Evolutionary conservation across 2,329 filamentous ascomycete genomes (phyloP).

Genomic region (Sclerotinia subarctica): DNA sequence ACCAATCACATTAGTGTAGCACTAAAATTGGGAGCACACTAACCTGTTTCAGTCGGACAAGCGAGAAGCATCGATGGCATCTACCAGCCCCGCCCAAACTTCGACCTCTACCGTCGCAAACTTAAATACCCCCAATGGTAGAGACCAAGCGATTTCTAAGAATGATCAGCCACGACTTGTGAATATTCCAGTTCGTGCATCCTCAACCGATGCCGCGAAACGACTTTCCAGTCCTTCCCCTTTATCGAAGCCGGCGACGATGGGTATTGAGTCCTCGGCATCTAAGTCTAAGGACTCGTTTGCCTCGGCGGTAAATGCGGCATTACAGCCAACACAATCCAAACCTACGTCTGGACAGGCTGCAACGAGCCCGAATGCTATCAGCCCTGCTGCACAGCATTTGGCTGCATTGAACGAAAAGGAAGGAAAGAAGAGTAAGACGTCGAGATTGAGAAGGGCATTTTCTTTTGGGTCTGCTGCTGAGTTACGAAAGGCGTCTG

Average conservation of each 20-base stretch:
- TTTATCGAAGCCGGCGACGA: slow-evolving; percentile 66
- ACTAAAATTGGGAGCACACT: slow-evolving; percentile 42
- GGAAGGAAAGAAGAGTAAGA: slow-evolving; percentile 78
- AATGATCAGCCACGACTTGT: slow-evolving; percentile 55
- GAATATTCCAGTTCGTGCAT: slow-evolving; percentile 59
- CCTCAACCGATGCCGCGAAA: slow-evolving; percentile 59
- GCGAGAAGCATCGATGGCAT: slow-evolving; percentile 47
- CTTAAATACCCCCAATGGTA: slow-evolving; percentile 39
- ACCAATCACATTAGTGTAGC: slow-evolving; percentile 33
- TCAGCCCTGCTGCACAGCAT: slow-evolving; percentile 71
- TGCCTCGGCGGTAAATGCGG: slow-evolving; percentile 39
- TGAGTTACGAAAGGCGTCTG: slow-evolving; percentile 75
- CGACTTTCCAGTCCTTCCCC: slow-evolving; percentile 67
- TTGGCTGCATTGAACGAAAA: slow-evolving; percentile 84
- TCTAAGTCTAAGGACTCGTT: slow-evolving; percentile 46
- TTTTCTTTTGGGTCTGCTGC: slow-evolving; percentile 97
- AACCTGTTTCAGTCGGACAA: slow-evolving; percentile 56
- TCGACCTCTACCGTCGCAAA: slow-evolving; percentile 27
- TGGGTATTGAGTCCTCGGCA: slow-evolving; percentile 51
- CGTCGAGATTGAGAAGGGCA: slow-evolving; percentile 78
- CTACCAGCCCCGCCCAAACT: slow-evolving; percentile 45
- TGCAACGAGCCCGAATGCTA: slow-evolving; percentile 39
- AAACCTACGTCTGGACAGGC: slow-evolving; percentile 37
- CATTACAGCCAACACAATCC: slow-evolving; percentile 34
- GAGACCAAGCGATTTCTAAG: slow-evolving; percentile 44